phyloP scores from a whole-genome alignment of 495 filamentous ascomycete genomes.

The Aspergillus taichungensis region DNA sequence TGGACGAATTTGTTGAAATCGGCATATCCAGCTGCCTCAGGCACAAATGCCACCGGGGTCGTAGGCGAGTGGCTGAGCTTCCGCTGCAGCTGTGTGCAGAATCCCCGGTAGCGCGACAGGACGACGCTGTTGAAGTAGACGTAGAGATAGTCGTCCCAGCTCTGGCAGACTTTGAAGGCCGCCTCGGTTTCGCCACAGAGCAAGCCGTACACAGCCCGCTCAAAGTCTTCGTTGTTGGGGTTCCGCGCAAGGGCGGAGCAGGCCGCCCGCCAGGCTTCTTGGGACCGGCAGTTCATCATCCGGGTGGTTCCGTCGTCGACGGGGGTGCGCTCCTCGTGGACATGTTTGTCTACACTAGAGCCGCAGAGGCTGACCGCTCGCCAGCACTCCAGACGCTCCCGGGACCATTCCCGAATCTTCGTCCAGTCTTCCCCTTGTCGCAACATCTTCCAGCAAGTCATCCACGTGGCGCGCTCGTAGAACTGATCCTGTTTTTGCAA shows the following conservation, averaged over 20 bases:
- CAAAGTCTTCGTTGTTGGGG: conserved; percentile 61
- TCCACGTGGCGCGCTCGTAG: conserved; percentile 80
- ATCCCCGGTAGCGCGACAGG: conserved; percentile 40
- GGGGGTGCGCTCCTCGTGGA: conserved; percentile 25
- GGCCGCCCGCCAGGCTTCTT: conserved; percentile 66
- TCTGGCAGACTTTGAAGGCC: conserved; percentile 64
- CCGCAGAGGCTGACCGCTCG: conserved; percentile 52
- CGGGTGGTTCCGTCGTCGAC: conserved; percentile 35
- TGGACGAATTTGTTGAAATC: conserved; percentile 33
- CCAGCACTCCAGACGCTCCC: conserved; percentile 73
- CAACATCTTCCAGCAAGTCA: conserved; percentile 81
- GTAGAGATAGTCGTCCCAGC: conserved; percentile 89
- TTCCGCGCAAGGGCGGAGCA: conserved; percentile 68
- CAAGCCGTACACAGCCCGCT: conserved; percentile 82
- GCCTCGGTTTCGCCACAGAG: conserved; percentile 73
- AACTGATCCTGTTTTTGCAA: conserved; percentile 74
- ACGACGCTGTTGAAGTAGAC: conserved; percentile 79
- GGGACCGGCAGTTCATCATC: conserved; percentile 40
- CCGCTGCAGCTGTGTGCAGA: conserved; percentile 37
- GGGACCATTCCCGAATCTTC: conserved; percentile 72
- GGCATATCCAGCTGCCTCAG: conserved; percentile 30
- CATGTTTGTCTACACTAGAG: conserved; percentile 28
- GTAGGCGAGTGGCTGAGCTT: conserved; percentile 32
- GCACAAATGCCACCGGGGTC: conserved; percentile 23
- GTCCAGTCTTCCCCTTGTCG: conserved; percentile 63